Percentiles rank a stretch among this genome's conserved stretches.
phyloP scores from a whole-genome alignment of 2,329 filamentous ascomycete genomes.

The Aureobasidium namibiae region DNA sequence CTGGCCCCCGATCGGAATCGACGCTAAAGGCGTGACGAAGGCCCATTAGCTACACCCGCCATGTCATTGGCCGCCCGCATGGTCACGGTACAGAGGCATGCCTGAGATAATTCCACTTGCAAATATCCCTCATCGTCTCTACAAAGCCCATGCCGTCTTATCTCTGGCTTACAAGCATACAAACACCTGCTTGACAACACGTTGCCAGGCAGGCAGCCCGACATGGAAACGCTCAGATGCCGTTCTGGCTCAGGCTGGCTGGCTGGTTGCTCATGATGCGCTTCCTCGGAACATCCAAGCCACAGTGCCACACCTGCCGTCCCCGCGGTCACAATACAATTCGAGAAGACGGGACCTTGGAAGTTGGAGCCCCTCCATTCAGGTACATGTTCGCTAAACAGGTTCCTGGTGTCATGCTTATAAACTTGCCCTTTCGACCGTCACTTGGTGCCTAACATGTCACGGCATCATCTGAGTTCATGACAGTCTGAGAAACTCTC shows the following conservation, averaged over 20 bases:
- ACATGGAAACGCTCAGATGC: neutral
- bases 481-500: neutral
- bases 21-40: slow-evolving; percentile 5
- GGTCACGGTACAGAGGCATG: neutral
- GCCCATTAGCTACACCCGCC: slow-evolving; percentile 5
- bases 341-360: too few relatives aligned
- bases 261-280: neutral
- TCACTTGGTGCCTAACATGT: neutral
- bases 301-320: slow-evolving; percentile 8
- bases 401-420: neutral
- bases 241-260: too few relatives aligned
- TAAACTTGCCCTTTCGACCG: neutral
- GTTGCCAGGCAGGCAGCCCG: slow-evolving; percentile 7
- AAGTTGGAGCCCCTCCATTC: neutral
- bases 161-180: neutral
- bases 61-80: slow-evolving; percentile 7
- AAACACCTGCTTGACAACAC: neutral
- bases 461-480: neutral
- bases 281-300: slow-evolving; percentile 4
- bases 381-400: neutral
- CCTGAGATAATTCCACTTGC: neutral
- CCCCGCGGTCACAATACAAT: slow-evolving; percentile 1
- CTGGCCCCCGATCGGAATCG: slow-evolving; percentile 8
- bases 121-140: slow-evolving; percentile 1
- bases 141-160: neutral